Percentiles rank a stretch among this genome's conserved stretches.
phyloP scores from a whole-genome alignment of 495 filamentous ascomycete genomes.

The Bacidia gigantensis region DNA sequence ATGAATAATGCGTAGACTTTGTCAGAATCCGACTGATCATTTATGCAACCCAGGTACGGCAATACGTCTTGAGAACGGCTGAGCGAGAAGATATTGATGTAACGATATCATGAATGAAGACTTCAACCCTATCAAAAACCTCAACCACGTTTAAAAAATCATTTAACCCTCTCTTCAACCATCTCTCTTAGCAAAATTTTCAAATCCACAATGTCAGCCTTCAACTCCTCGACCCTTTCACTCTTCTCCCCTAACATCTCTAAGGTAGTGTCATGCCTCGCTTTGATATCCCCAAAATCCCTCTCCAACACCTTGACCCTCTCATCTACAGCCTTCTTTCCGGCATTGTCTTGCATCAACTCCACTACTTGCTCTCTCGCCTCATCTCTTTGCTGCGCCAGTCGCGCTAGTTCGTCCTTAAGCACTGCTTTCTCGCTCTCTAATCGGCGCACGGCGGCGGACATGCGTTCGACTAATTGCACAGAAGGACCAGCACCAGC shows the following conservation, averaged over 20 bases:
- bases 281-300: conserved; percentile 41
- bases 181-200: conserved; percentile 92
- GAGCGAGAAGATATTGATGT: conserved; percentile 78
- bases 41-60: conserved; percentile 39
- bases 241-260: conserved; percentile 97
- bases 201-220: conserved; percentile 76
- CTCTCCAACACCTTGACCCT: conserved; percentile 51
- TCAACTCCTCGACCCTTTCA: conserved; percentile 81
- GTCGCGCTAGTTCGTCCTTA: conserved; percentile 69
- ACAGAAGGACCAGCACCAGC: conserved; percentile 83
- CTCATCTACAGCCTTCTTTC: conserved; percentile 43
- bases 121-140: too few species aligned
- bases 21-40: background rate
- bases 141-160: too few species aligned
- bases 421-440: conserved; percentile 80
- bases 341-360: conserved; percentile 74
- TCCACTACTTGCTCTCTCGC: conserved; percentile 78
- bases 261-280: conserved; percentile 74
- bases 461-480: conserved; percentile 94
- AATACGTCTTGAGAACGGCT: conserved; percentile 65
- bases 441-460: conserved; percentile 73
- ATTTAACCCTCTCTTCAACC: conserved; percentile 70
- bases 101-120: conserved; percentile 11
- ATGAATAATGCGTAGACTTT: conserved; percentile 1
- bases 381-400: conserved; percentile 75